Evolutionary conservation across 2,329 filamentous ascomycete genomes (phyloP), one percentile per base, ranked within the genome.

Genomic region (Penicillium hordei): DNA sequence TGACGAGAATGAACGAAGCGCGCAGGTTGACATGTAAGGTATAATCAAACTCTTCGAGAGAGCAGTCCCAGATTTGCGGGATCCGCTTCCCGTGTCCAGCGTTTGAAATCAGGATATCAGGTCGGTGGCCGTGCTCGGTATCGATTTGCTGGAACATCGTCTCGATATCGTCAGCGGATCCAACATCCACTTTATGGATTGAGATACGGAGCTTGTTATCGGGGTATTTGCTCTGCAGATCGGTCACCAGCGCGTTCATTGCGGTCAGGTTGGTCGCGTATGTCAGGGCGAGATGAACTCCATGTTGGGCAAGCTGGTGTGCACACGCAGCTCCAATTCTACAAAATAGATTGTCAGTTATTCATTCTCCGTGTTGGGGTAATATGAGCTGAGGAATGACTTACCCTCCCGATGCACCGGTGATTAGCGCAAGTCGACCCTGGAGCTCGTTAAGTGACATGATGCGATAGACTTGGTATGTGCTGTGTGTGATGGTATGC

Each of bases 61-160:
- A 77, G 59, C 89, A 87, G 57, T 88, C 85, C 66, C 80, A 76
- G 48, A 85, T 78, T 25, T 79, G 72, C 0, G 75, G 71, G 56
- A 86, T 82, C n/a, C 85, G 79, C 67, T 85, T 86, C 40, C 86
- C 86, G 62, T 87, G 81, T 0, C 86, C 87, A 1, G 87, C 87
- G 65, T 90, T 90, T 10, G 82, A 83, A 27, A 90, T 71, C 3
- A 89, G 75, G 23, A 90, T 88, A 65, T 89, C 84, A 0, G 85
- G 84, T 2, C 78, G 77, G 55, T 82, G 77, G 12, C 76, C 77
- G 67, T 88, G 85, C 50, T 81, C 67, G 0, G 73, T 66, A 48
- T 79, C 73, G 43, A 89, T 82, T 55, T 86, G 79, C 15, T 75
- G 64, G 56, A 85, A 86, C 62, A 89, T 78, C 4, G 71, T 68